Evolutionary conservation across 1,139 yeast species (phyloP).

Genomic region (Tardiomyces depauwii): DNA sequence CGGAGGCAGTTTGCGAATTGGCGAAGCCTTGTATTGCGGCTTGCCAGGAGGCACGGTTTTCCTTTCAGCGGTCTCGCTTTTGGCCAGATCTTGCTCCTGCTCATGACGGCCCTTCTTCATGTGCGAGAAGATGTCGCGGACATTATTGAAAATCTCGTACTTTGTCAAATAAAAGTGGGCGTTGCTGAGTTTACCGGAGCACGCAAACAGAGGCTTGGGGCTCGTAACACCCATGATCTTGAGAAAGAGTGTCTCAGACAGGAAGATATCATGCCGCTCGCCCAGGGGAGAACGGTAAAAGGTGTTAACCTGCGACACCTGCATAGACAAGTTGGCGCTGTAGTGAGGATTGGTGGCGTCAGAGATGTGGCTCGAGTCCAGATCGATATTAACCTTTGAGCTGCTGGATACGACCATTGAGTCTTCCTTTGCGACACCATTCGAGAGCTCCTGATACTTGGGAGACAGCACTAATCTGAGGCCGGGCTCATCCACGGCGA

Average conservation of each 20-base stretch:
- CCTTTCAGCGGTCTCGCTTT: too few relatives aligned
- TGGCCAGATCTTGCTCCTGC: not conserved
- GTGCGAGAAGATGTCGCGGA: conserved; percentile 10
- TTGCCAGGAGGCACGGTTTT: not conserved
- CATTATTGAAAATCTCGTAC: conserved; percentile 18
- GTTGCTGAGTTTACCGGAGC: conserved; percentile 16
- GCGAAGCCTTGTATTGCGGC: not conserved
- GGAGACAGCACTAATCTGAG: conserved; percentile 20
- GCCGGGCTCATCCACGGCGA: conserved; percentile 30
- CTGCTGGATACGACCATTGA: conserved; percentile 14
- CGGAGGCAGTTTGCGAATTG: conserved; percentile 20
- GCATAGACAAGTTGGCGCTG: conserved; percentile 16
- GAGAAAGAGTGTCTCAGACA: conserved; percentile 18
- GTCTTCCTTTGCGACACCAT: conserved; percentile 4
- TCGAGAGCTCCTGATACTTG: conserved; percentile 3
- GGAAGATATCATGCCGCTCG: conserved; percentile 20
- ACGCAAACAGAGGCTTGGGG: conserved; percentile 17
- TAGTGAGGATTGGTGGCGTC: conserved; percentile 16
- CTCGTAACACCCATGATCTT: conserved; percentile 19
- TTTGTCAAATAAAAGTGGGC: conserved; percentile 18
- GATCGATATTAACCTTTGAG: conserved; percentile 11
- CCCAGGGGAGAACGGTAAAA: conserved; percentile 23
- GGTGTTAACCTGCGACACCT: conserved; percentile 18
- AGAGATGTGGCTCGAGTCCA: conserved; percentile 20
- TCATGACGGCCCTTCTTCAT: not conserved